These are phyloP conservation scores for Penicillium sp. DNA, from an alignment of 2,329 filamentous ascomycete genomes.

Conservation along the genomic window DNA sequence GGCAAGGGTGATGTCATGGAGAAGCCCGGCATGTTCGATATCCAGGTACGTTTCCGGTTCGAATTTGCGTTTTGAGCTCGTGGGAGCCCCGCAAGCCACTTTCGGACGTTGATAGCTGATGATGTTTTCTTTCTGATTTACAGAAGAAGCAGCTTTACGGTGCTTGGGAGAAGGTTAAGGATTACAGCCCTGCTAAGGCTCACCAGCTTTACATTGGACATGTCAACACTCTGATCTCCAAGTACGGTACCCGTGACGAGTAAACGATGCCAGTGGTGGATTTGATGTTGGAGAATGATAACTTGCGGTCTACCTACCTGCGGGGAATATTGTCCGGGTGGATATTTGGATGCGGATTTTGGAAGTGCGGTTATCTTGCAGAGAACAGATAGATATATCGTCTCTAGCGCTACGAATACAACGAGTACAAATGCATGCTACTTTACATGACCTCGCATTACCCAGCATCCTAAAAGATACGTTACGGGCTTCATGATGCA, in stretches of 20 bases:
- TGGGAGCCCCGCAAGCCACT: not conserved
- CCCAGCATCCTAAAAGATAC: not conserved
- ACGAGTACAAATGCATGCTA: constrained; percentile 12
- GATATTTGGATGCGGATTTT: not conserved
- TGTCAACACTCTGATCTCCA: constrained; percentile 67
- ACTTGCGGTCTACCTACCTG: not conserved
- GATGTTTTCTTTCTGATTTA: constrained; percentile 4
- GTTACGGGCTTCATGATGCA: not conserved
- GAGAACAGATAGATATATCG: not conserved
- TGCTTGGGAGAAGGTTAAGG: constrained; percentile 68
- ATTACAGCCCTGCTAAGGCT: constrained; percentile 62
- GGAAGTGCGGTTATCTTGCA: not conserved
- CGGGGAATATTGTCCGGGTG: not conserved
- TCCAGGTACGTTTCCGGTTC: constrained; percentile 34
- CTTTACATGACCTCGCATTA: constrained; percentile 3
- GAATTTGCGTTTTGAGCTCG: not conserved
- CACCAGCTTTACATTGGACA: constrained; percentile 72
- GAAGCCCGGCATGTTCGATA: constrained; percentile 38
- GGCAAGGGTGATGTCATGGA: constrained; percentile 29
- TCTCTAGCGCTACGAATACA: not conserved
- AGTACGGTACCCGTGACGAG: constrained; percentile 51
- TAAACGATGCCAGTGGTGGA: constrained; percentile 8
- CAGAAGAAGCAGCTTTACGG: constrained; percentile 77
- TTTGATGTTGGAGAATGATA: not conserved
- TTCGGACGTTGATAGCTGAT: constrained; percentile 16